phyloP scores from a whole-genome alignment of 1,284 basidiomycete genomes.

The Ganoderma meredithae region DNA sequence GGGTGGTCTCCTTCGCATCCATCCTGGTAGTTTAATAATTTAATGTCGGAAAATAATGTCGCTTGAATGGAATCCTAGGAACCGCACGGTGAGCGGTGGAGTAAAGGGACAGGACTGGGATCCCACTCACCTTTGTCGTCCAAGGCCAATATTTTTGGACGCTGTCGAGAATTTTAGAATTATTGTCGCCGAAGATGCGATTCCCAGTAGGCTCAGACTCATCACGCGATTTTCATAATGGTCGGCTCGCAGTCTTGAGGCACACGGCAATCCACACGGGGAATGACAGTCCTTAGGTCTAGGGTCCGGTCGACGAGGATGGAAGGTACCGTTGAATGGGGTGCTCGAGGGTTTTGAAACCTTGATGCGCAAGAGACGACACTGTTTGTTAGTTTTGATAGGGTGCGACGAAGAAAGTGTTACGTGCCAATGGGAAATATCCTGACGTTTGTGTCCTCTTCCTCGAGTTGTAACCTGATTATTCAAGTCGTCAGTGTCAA shows the following conservation, averaged over 20 bases:
- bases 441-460: background rate
- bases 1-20: background rate
- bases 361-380: background rate
- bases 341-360: background rate
- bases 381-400: background rate
- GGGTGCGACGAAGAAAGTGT: background rate
- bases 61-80: background rate
- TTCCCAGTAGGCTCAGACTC: background rate
- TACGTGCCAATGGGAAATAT: background rate
- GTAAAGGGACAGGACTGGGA: background rate
- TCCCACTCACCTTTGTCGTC: background rate
- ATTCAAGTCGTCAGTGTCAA: background rate
- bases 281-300: background rate
- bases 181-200: background rate
- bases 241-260: background rate
- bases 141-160: background rate
- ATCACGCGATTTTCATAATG: background rate
- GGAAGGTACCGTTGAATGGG: background rate
- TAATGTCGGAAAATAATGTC: background rate
- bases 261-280: background rate
- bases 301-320: background rate
- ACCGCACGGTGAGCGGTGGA: background rate
- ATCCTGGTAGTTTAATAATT: background rate
- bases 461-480: background rate
- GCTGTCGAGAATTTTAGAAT: background rate